Percentiles rank a stretch among this genome's conserved stretches.
Evolutionary conservation across 768 basidiomycete species (phyloP).

Genomic region (Brasilioporus rufonigricans): DNA sequence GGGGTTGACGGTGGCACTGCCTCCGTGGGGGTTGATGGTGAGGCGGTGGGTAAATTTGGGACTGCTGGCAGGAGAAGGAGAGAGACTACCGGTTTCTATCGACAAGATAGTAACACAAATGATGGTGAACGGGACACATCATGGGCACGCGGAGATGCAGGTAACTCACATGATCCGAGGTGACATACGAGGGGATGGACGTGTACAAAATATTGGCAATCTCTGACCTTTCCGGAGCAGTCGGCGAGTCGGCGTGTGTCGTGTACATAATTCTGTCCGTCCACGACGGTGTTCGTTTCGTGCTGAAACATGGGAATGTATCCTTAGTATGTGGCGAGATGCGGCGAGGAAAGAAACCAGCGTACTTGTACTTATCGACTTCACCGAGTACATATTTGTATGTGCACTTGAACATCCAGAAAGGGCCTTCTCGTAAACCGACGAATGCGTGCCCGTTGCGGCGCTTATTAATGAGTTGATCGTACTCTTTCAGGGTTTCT

Average conservation of each 20-base stretch:
- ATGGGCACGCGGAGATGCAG: not conserved
- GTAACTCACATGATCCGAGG: conserved; percentile 81
- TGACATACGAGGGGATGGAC: conserved; percentile 76
- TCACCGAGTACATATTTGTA: conserved; percentile 86
- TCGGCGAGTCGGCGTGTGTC: conserved; percentile 64
- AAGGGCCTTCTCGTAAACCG: conserved; percentile 79
- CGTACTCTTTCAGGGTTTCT: conserved; percentile 64
- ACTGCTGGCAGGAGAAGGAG: conserved; percentile 61
- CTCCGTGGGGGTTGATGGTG: conserved; percentile 16
- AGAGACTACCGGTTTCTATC: conserved; percentile 83
- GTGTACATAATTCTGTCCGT: conserved; percentile 91
- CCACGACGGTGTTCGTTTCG: conserved; percentile 81
- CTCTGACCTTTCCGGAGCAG: conserved; percentile 46
- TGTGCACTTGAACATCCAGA: conserved; percentile 87
- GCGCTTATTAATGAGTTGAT: conserved; percentile 67
- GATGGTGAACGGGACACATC: not conserved
- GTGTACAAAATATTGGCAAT: conserved; percentile 74
- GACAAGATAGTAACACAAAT: not conserved
- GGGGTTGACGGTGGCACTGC: conserved; percentile 23
- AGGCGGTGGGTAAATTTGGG: conserved; percentile 19
- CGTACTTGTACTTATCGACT: conserved; percentile 79
- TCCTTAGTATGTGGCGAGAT: conserved; percentile 1
- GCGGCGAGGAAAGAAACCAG: not conserved
- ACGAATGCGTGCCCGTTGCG: conserved; percentile 64
- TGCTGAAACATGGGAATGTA: conserved; percentile 34